Evolutionary conservation across 2,329 filamentous ascomycete species (phyloP).

Genomic region (Phialocephala subalpina): DNA sequence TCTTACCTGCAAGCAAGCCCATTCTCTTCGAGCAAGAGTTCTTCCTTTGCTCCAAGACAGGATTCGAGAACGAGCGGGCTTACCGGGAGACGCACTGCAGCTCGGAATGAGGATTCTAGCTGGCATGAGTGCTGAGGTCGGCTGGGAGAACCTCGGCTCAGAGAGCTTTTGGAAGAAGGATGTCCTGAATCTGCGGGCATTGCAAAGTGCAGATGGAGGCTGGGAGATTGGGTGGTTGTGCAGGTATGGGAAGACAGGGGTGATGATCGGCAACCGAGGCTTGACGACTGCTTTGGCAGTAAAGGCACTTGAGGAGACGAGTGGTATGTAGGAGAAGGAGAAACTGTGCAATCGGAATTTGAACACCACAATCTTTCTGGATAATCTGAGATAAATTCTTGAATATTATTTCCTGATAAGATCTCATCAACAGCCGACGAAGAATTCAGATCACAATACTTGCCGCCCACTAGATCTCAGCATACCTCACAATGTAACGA

Average conservation of each 20-base stretch:
- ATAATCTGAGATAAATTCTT: no score
- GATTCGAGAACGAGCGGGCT: conserved; percentile 5
- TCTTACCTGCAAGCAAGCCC: not conserved
- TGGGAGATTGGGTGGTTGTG: conserved; percentile 38
- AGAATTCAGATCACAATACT: no score
- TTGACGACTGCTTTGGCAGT: conserved; percentile 36
- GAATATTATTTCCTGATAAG: no score
- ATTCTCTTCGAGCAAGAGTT: not conserved
- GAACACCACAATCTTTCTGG: no score
- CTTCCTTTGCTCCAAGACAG: conserved; percentile 8
- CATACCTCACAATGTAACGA: no score
- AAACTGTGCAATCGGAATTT: no score
- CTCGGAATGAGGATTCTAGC: conserved; percentile 12
- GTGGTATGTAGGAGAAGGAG: not conserved
- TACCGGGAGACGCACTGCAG: conserved; percentile 13
- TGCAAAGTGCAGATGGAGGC: conserved; percentile 36
- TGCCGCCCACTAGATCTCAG: no score
- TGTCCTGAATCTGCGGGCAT: conserved; percentile 22
- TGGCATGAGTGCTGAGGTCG: not conserved
- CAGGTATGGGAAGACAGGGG: conserved; percentile 30
- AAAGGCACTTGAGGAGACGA: conserved; percentile 15
- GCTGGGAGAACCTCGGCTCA: not conserved
- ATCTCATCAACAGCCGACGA: no score
- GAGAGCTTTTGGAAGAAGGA: conserved; percentile 22
- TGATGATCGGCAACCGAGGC: conserved; percentile 37